Evolutionary conservation across 176 grass and related monocot genomes (phyloP), one percentile per base, ranked within the genome.

Genomic region (Melocanna baccifera): DNA sequence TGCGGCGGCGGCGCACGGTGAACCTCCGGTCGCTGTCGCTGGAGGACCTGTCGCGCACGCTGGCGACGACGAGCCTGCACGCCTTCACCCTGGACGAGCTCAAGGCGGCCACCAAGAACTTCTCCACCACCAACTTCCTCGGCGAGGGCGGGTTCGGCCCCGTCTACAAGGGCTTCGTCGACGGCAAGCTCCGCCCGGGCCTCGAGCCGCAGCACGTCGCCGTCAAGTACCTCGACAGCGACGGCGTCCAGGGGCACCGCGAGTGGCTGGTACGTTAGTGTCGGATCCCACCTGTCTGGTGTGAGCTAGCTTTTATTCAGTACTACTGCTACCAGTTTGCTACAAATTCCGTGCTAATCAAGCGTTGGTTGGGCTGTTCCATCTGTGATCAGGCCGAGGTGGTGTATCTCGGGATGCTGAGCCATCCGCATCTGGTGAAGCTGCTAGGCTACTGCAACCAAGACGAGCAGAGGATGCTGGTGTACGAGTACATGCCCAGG

Each of bases 141-240:
- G 96, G 96, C 50, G 88, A 94, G 37, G 96, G 96, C 46, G 92
- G 92, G 1, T 98, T 98, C 82, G 95, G 95, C 36, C 95, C 95
- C 23, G 95, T 98, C 43, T 95, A 98, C 87, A 98, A 90, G 91
- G 96, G 96, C 12, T 90, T 78, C 87, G 47, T 95, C 61, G 91
- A 71, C 76, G 91, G 29, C 37, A 20, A 18, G 0, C 85, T 94
- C 53, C 85, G 89, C 13, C 89, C 91, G 0, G 91, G 95, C 2
- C 88, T 98, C 43, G 77, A 70, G 52, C 12, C 85, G 25, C 96
- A 98, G 86, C 85, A 93, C 30, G 91, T 98, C 53, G 96, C 96
- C 18, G 96, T 98, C 59, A 98, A 98, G 93, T 95, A 94, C 69
- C 88, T 98, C 64, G 96, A 95, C 32, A 81, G 86, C 78, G 92